These are phyloP conservation scores for Podospora anserina DNA, from an alignment of 495 filamentous ascomycete genomes.

Conservation along the genomic window DNA sequence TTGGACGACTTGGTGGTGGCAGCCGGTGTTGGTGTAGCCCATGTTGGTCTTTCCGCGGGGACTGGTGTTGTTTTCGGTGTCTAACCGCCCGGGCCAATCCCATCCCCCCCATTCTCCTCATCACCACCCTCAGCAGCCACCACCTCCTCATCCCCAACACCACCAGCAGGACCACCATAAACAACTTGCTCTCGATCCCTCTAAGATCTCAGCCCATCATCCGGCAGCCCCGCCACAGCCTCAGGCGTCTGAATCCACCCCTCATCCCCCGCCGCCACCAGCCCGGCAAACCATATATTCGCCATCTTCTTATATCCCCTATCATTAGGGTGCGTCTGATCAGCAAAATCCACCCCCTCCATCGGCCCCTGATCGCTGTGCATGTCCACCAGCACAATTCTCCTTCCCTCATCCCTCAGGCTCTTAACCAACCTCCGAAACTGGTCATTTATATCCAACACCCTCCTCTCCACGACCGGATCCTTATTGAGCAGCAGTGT, in stretches of 20 bases:
- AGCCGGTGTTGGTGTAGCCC: not conserved
- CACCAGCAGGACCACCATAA: not conserved
- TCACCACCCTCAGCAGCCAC: not conserved
- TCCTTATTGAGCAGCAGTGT: slow-evolving; percentile 45
- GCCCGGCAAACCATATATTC: slow-evolving; percentile 46
- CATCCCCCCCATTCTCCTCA: not conserved
- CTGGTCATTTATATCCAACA: slow-evolving; percentile 41
- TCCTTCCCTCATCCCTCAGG: slow-evolving; percentile 30
- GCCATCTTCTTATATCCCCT: slow-evolving; percentile 54
- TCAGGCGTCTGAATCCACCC: slow-evolving; percentile 30
- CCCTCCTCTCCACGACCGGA: slow-evolving; percentile 23
- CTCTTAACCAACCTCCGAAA: slow-evolving; percentile 32
- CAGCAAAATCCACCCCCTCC: slow-evolving; percentile 35
- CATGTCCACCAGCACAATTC: slow-evolving; percentile 52
- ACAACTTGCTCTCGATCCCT: not conserved
- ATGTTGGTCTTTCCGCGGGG: not conserved
- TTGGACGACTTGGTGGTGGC: not conserved
- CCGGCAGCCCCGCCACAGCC: slow-evolving; percentile 20
- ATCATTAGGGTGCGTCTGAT: slow-evolving; percentile 51
- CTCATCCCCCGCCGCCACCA: slow-evolving; percentile 30
- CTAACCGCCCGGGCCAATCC: too few species aligned
- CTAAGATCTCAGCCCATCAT: slow-evolving; percentile 11
- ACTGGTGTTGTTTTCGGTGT: too few species aligned
- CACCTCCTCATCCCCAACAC: not conserved
- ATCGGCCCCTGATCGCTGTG: slow-evolving; percentile 29